Conservation (phyloP, 768 basidiomycete species). For the Cystofilobasidium ferigula region DNA sequence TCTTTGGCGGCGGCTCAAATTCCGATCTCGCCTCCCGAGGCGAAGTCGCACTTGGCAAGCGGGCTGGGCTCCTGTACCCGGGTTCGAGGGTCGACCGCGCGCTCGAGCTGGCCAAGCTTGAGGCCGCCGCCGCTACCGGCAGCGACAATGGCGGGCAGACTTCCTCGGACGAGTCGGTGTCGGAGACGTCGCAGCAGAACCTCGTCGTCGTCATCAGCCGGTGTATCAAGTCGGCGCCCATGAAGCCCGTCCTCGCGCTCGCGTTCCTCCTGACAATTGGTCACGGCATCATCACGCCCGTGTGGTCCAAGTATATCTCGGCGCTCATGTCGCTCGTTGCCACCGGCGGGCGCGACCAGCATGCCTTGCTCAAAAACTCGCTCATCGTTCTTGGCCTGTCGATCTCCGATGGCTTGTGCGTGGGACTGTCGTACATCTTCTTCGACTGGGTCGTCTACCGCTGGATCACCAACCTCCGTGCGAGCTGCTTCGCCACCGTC, state of each 20-base stretch:
- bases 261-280: constrained; percentile 60
- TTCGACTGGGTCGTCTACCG: constrained; percentile 63
- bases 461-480: constrained; percentile 64
- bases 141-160: background rate
- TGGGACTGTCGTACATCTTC: constrained; percentile 64
- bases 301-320: constrained; percentile 85
- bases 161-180: background rate
- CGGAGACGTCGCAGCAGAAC: constrained; percentile 14
- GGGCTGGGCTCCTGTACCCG: constrained; percentile 21
- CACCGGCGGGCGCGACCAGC: constrained; percentile 32
- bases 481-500: constrained; percentile 48
- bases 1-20: background rate
- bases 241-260: constrained; percentile 57
- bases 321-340: constrained; percentile 51
- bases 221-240: constrained; percentile 60
- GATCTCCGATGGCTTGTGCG: constrained; percentile 60
- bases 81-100: constrained; percentile 18
- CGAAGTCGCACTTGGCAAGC: constrained; percentile 7
- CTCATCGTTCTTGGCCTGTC: constrained; percentile 52
- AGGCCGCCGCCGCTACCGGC: background rate
- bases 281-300: constrained; percentile 74
- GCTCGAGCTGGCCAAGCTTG: constrained; percentile 5
- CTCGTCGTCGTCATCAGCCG: constrained; percentile 29
- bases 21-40: constrained; percentile 16
- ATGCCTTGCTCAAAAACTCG: constrained; percentile 30